Base-by-base conservation (phyloP, 2,329 filamentous ascomycete species). In the Dryadomyces sulphureus region DNA sequence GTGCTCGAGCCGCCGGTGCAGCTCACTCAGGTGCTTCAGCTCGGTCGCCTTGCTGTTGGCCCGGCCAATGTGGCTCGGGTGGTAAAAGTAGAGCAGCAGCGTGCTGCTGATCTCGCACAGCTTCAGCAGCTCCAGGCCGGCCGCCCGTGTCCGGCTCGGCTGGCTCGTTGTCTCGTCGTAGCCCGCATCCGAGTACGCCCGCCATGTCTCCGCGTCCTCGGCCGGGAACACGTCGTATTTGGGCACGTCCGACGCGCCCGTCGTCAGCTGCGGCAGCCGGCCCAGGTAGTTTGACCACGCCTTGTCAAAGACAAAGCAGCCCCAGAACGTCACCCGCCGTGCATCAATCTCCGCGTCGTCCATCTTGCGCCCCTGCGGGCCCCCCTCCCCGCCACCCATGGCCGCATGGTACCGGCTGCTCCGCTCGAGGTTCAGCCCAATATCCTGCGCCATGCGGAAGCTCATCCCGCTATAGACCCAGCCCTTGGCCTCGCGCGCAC, bases 381-480 rank as follows among this genome's bases (percentile, higher is more conserved):
- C 69, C 48, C 66, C 70, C 48, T 73, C 75, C 7, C 66, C 64
- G 7, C 74, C 72, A 48, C 19, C 19, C 41, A 86, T 72, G n/a
- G 38, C 39, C 12, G 45, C 6, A 2, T 35, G 20, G 9, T 45
- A 32, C n/a, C 35, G 41, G 8, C 77, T 77, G 17, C 77, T 75
- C 1, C 83, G 76, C 57, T 94, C 84, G 17, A 95, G 75, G 56
- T 95, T 94, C 45, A 98, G 69, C 0, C 92, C 92, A 52, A 98
- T 75, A 56, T 98, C 92, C 60, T 84, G 84, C 0, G 89, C 90
- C 90, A 98, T 96, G 39, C 92, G 81, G 60, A 98, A 96, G 56
- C 85, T 92, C 85, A 98, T 95, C 43, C 92, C 90, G 56, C 87
- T 94, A 62, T 96, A 96, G 4, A 95, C 88, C 92, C 92, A 98